Base-by-base conservation (phyloP, 805 yeast genomes). In the Yamadazyma kitorensis region DNA sequence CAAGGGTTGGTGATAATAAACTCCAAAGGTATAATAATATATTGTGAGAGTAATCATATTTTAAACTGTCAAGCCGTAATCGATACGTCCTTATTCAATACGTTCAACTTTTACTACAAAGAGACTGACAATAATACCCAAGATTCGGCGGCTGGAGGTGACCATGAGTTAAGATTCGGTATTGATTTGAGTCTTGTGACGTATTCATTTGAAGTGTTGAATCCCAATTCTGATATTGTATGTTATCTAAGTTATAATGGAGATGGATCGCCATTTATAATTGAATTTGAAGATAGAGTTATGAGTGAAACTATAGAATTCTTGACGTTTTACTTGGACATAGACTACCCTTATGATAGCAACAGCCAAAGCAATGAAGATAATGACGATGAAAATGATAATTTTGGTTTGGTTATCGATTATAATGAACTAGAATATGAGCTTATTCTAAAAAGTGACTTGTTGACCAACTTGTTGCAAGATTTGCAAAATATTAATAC, bases 221-320 rank as follows among this genome's bases (percentile, higher is more conserved):
- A 61, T 2, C 31, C 50, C 14, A 37, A 26, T 6, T 59, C 55
- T 16, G 33, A 47, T n/a, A 54, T 55, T 9, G 44, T 52, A 9
- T 67, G 73, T 48, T 62, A 54, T 39, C 37, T 67, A 20, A 54
- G 48, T 11, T 67, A 66, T 42, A 47, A 51, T 13, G 70, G 70
- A 6, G 61, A 53, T n/a, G 72, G 72, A 1, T 29, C 37, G 6
- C 70, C 71, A 1, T 48, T 68, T 6, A 52, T 61, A 9, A 50
- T 67, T 14, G 72, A 63, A 36, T 68, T 67, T 38, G 72, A 67
- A 43, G 72, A 67, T 43, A 43, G 48, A 22, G 43, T 59, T 20
- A 60, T 68, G 42, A 60, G 59, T 31, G 73, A 68, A 36, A 60
- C 57, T 39, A 52, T 68, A 31, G 72, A 68, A 43, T 68, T 68